phyloP scores from a whole-genome alignment of 257 asterid genomes.

The Capsicum rhomboideum region DNA sequence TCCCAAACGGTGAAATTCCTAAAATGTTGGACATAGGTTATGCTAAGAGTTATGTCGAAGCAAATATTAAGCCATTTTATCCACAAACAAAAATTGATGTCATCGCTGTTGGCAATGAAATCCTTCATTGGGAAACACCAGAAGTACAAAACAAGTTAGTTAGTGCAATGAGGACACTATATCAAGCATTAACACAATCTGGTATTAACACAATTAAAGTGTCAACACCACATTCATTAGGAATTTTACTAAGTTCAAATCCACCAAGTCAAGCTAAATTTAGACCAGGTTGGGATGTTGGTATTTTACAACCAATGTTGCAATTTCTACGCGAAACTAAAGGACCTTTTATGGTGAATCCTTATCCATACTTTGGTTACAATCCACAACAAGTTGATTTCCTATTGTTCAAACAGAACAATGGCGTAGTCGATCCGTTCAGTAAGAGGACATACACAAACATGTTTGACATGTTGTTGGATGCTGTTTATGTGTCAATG shows the following conservation, averaged over 20 bases:
- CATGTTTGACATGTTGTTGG: slow-evolving; percentile 75
- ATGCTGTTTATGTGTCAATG: slow-evolving; percentile 62
- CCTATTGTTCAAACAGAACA: slow-evolving; percentile 29
- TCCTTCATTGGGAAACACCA: slow-evolving; percentile 95
- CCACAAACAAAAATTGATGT: slow-evolving; percentile 59
- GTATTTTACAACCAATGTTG: slow-evolving; percentile 51
- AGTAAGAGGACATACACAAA: slow-evolving; percentile 40
- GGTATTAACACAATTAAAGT: slow-evolving; percentile 42
- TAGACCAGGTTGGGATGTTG: slow-evolving; percentile 80
- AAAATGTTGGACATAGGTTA: slow-evolving; percentile 27
- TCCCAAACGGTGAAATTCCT: slow-evolving; percentile 82
- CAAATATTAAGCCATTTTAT: slow-evolving; percentile 55
- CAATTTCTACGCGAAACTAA: slow-evolving; percentile 55
- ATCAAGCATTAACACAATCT: slow-evolving; percentile 33
- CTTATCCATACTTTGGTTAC: slow-evolving; percentile 82
- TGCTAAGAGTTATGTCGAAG: slow-evolving; percentile 45
- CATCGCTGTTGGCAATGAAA: slow-evolving; percentile 75
- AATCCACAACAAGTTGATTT: slow-evolving; percentile 37
- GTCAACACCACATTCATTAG: slow-evolving; percentile 75
- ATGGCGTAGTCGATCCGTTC: slow-evolving; percentile 27
- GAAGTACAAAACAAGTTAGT: slow-evolving; percentile 53
- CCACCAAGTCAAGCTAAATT: slow-evolving; percentile 69
- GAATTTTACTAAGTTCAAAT: slow-evolving; percentile 46
- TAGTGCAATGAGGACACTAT: slow-evolving; percentile 55
- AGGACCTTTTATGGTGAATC: slow-evolving; percentile 82